These are phyloP conservation scores for Vitis vinifera DNA, from an alignment of 164 flowering plant species.

Conservation along the genomic window ASM3070453v1 NC_081815.1:1219001-1219500, in stretches of 20 bases:
- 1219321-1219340: slow-evolving; percentile 32
- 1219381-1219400: neutral
- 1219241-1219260: slow-evolving; percentile 26
- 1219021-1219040: slow-evolving; percentile 10
- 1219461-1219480: slow-evolving; percentile 21
- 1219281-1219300: slow-evolving; percentile 3
- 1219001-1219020: neutral
- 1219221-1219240: slow-evolving; percentile 32
- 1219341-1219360: slow-evolving; percentile 19
- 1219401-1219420: slow-evolving; percentile 8
- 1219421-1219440: slow-evolving; percentile 26
- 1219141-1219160: slow-evolving; percentile 18
- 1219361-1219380: slow-evolving; percentile 23
- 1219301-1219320: slow-evolving; percentile 12
- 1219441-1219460: slow-evolving; percentile 31
- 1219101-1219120: slow-evolving; percentile 11
- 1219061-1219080: slow-evolving; percentile 8
- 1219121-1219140: slow-evolving; percentile 34
- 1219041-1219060: slow-evolving; percentile 16
- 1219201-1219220: slow-evolving; percentile 20
- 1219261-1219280: slow-evolving; percentile 20
- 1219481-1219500: no score
- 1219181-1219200: neutral
- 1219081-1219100: slow-evolving; percentile 12
- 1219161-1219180: slow-evolving; percentile 13